Percentiles rank a stretch among this genome's conserved stretches.
These are phyloP conservation scores for Mycena venus DNA, from an alignment of 768 basidiomycete species.

Conservation along the genomic window DNA sequence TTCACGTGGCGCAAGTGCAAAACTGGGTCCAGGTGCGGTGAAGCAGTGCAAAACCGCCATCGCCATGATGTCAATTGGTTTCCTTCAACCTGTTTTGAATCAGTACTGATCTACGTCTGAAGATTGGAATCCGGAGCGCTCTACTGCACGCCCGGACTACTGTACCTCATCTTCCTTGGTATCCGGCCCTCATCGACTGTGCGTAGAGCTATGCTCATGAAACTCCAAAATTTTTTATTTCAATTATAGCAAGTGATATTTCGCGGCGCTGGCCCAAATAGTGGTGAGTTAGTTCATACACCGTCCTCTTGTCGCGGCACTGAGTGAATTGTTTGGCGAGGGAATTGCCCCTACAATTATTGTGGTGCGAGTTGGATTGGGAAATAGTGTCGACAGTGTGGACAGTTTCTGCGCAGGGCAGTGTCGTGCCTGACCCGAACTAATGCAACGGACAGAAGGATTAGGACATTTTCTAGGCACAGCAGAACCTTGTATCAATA, in stretches of 20 bases:
- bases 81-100: background rate
- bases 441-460: background rate
- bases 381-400: slow-evolving; percentile 19
- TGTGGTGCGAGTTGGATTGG: slow-evolving; percentile 26
- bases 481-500: background rate
- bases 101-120: background rate
- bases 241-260: slow-evolving; percentile 8
- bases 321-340: too few species aligned
- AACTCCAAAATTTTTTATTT: too few species aligned
- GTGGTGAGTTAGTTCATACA: too few species aligned
- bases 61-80: slow-evolving; percentile 42
- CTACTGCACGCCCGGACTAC: too few species aligned
- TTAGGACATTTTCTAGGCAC: background rate
- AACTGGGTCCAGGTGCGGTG: slow-evolving; percentile 36
- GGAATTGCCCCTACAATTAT: slow-evolving; percentile 32
- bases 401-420: slow-evolving; percentile 18
- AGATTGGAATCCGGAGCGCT: slow-evolving; percentile 31
- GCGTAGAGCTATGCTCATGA: background rate
- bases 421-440: background rate
- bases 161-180: slow-evolving; percentile 17
- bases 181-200: slow-evolving; percentile 6
- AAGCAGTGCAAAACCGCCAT: slow-evolving; percentile 41
- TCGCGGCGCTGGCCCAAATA: slow-evolving; percentile 22
- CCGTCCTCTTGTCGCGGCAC: too few species aligned
- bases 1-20: slow-evolving; percentile 39